Percentiles rank a stretch among this genome's conserved stretches.
Conservation (phyloP, 2,329 filamentous ascomycete genomes). For the Sporothrix luriei region DNA sequence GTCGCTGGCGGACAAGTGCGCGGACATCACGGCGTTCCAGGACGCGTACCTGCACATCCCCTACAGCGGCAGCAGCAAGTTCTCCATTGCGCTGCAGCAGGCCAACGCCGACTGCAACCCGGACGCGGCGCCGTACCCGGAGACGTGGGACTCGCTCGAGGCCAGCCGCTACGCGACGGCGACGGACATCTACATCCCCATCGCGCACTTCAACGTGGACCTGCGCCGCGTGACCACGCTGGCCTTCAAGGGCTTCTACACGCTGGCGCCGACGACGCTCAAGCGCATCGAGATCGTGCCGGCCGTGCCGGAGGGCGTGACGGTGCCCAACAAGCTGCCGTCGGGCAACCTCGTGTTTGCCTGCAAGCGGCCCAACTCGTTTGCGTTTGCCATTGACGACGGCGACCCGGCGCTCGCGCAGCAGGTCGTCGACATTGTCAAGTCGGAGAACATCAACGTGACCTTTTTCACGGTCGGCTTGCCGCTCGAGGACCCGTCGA, state of each 20-base stretch:
- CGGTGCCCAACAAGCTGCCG: slow-evolving; percentile 61
- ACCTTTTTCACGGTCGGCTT: slow-evolving; percentile 73
- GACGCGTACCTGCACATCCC: slow-evolving; percentile 66
- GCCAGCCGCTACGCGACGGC: slow-evolving; percentile 59
- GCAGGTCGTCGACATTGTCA: slow-evolving; percentile 63
- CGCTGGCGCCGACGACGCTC: slow-evolving; percentile 52
- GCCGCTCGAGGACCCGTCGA: slow-evolving; percentile 59
- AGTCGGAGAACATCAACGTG: slow-evolving; percentile 63
- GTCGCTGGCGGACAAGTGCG: slow-evolving; percentile 52
- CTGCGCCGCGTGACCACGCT: slow-evolving; percentile 59
- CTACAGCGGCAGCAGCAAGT: slow-evolving; percentile 63
- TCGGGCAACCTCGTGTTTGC: slow-evolving; percentile 63
- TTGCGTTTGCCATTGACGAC: slow-evolving; percentile 74
- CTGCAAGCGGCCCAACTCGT: slow-evolving; percentile 68
- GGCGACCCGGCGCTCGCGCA: slow-evolving; percentile 62
- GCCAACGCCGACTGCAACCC: slow-evolving; percentile 64
- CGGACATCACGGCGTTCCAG: slow-evolving; percentile 57
- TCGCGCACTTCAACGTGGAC: slow-evolving; percentile 67
- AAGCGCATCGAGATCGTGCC: slow-evolving; percentile 63
- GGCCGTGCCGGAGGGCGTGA: slow-evolving; percentile 54
- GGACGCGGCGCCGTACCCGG: slow-evolving; percentile 60
- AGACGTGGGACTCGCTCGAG: slow-evolving; percentile 69
- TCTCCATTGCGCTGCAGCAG: slow-evolving; percentile 67
- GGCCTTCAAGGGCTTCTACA: slow-evolving; percentile 67
- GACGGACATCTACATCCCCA: slow-evolving; percentile 66